Percentiles rank a stretch among this genome's conserved stretches.
Evolutionary conservation across 768 basidiomycete genomes (phyloP).

Genomic region (Xerocomellus intermedius): DNA sequence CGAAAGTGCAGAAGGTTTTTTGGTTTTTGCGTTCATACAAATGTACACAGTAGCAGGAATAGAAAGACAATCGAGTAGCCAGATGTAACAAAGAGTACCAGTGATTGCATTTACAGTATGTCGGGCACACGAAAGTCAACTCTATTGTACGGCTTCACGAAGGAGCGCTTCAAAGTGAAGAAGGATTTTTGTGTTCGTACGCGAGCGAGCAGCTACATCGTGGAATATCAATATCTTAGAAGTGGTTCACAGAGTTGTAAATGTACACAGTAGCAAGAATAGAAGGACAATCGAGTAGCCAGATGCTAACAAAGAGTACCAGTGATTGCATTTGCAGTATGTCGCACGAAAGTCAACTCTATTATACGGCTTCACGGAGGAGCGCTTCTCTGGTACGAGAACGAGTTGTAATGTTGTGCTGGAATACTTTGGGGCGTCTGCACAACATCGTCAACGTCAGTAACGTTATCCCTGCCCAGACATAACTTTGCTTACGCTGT

Average conservation of each 20-base stretch:
- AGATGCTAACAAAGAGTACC: no score
- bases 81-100: no score
- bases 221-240: neutral
- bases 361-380: neutral
- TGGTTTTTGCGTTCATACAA: no score
- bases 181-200: no score
- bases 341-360: neutral
- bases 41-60: no score
- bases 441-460: neutral
- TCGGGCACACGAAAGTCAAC: neutral
- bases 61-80: no score
- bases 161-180: constrained; percentile 2
- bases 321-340: no score
- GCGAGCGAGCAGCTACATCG: neutral
- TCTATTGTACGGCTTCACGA: neutral
- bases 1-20: no score
- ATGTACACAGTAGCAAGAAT: no score
- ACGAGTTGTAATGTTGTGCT: neutral
- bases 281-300: no score
- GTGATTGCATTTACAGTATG: no score
- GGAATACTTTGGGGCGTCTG: constrained; percentile 1
- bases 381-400: neutral
- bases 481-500: neutral
- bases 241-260: no score
- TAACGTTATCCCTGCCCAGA: neutral